These are phyloP conservation scores for Penicillium chermesinum DNA, from an alignment of 495 filamentous ascomycete genomes.

Conservation along the genomic window DNA sequence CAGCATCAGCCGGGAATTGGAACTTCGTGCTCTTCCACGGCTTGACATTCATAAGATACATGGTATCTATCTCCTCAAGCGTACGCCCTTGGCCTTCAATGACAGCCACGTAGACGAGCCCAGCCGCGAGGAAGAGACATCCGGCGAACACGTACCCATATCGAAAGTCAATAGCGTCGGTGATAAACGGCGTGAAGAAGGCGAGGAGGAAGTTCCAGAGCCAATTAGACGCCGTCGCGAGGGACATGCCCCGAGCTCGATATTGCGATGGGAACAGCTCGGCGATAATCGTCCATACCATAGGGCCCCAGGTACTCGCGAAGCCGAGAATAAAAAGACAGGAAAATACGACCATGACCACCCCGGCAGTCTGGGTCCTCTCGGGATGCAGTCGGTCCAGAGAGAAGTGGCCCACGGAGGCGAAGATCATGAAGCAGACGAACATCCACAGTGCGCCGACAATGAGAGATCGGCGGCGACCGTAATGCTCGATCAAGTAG, in stretches of 20 bases:
- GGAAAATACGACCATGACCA: conserved; percentile 67
- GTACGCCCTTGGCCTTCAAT: conserved; percentile 62
- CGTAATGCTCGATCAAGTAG: conserved; percentile 63
- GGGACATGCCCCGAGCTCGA: conserved; percentile 66
- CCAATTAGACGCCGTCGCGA: conserved; percentile 80
- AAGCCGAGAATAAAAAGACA: conserved; percentile 56
- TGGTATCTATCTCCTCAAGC: conserved; percentile 76
- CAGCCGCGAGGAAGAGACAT: conserved; percentile 56
- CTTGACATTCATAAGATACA: conserved; percentile 65
- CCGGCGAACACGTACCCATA: conserved; percentile 78
- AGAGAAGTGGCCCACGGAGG: conserved; percentile 57
- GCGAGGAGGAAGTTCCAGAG: conserved; percentile 80
- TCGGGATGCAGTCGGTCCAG: conserved; percentile 48
- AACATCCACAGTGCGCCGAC: conserved; percentile 65
- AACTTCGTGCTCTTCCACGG: conserved; percentile 58
- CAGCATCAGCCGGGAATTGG: conserved; percentile 25
- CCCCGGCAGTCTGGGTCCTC: conserved; percentile 53
- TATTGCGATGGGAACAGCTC: conserved; percentile 77
- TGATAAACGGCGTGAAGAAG: conserved; percentile 77
- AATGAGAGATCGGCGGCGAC: conserved; percentile 64
- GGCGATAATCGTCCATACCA: conserved; percentile 73
- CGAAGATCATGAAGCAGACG: conserved; percentile 65
- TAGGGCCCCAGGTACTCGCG: conserved; percentile 74
- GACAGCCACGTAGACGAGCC: conserved; percentile 67
- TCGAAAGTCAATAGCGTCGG: conserved; percentile 58